phyloP scores from a whole-genome alignment of 2,329 filamentous ascomycete genomes.

The Monosporascus cannonballus region DNA sequence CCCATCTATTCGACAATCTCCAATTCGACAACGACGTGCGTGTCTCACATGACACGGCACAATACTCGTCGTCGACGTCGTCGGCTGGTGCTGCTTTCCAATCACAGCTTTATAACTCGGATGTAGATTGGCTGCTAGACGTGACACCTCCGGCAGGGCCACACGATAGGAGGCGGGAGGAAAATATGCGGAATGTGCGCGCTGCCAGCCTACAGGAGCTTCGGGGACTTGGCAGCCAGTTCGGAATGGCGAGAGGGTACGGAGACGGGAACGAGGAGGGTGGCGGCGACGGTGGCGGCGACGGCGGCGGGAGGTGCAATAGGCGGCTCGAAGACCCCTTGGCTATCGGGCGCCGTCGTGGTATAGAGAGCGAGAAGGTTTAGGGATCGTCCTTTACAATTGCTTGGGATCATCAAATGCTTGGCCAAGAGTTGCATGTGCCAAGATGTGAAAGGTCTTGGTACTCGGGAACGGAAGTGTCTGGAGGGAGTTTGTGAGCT shows the following conservation, averaged over 20 bases:
- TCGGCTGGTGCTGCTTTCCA: not conserved
- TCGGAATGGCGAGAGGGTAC: too few relatives aligned
- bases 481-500: not conserved
- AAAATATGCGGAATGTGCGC: not conserved
- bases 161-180: not conserved
- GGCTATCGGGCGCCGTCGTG: not conserved
- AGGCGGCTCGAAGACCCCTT: too few relatives aligned
- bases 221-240: not conserved
- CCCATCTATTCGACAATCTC: constrained; percentile 37
- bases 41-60: constrained; percentile 26
- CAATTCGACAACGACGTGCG: constrained; percentile 18
- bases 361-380: not conserved
- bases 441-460: not conserved
- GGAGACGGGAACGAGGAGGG: too few relatives aligned
- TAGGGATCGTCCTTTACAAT: not conserved
- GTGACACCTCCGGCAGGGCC: not conserved
- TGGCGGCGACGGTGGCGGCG: not conserved
- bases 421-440: constrained; percentile 1
- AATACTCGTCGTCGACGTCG: constrained; percentile 9
- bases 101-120: not conserved
- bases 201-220: not conserved
- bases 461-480: not conserved
- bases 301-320: not conserved
- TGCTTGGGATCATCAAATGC: not conserved
- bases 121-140: not conserved